A percentile compares a stretch with the other conserved stretches of the same genome.
These are phyloP conservation scores for Croton laevigatus DNA, from an alignment of 441 rosid species.

Conservation along the genomic window DNA sequence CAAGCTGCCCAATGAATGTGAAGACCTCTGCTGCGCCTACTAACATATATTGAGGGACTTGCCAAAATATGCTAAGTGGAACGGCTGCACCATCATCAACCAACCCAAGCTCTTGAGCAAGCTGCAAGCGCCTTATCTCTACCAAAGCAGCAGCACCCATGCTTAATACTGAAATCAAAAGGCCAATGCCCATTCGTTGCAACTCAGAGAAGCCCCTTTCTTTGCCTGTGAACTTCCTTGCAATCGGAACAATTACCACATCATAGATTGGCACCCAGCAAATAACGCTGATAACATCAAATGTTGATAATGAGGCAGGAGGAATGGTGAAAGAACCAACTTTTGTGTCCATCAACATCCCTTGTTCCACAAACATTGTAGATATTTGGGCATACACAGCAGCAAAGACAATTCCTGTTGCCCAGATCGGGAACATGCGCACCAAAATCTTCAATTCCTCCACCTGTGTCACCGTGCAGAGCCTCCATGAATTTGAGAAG, in stretches of 20 bases:
- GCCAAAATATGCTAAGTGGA: slow-evolving; percentile 81
- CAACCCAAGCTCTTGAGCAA: slow-evolving; percentile 71
- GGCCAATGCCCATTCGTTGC: slow-evolving; percentile 85
- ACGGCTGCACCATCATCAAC: slow-evolving; percentile 46
- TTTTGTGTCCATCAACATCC: slow-evolving; percentile 69
- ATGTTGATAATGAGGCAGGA: slow-evolving; percentile 68
- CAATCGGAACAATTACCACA: slow-evolving; percentile 62
- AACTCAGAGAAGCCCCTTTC: slow-evolving; percentile 79
- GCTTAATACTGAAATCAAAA: slow-evolving; percentile 58
- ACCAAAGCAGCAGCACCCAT: slow-evolving; percentile 81
- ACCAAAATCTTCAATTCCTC: slow-evolving; percentile 84
- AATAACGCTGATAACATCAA: slow-evolving; percentile 67
- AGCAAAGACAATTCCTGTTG: slow-evolving; percentile 71
- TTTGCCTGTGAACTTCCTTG: slow-evolving; percentile 71
- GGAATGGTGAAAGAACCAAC: slow-evolving; percentile 83
- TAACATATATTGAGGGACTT: slow-evolving; percentile 71
- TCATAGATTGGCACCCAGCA: slow-evolving; percentile 86
- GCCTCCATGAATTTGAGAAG: slow-evolving; percentile 56
- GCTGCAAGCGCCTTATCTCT: slow-evolving; percentile 55
- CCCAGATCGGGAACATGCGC: slow-evolving; percentile 90
- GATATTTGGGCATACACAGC: slow-evolving; percentile 81
- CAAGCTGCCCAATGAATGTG: slow-evolving; percentile 67
- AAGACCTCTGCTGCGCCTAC: slow-evolving; percentile 78
- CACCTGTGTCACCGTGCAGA: slow-evolving; percentile 87
- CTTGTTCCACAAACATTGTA: slow-evolving; percentile 89